phyloP scores from a whole-genome alignment of 2,329 filamentous ascomycete genomes.

The Diaporthe helianthi region DNA sequence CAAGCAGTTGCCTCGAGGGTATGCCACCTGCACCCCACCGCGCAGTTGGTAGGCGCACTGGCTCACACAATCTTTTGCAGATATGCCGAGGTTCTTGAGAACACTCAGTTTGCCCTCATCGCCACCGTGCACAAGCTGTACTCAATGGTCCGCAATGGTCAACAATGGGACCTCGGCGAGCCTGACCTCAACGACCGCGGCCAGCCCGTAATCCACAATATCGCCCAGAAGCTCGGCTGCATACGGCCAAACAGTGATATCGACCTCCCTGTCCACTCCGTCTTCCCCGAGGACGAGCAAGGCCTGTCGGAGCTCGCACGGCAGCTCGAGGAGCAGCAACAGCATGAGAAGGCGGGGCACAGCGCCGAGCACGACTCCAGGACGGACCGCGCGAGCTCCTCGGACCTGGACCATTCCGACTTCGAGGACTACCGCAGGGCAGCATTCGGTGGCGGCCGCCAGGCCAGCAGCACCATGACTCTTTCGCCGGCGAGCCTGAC shows the following conservation, averaged over 20 bases:
- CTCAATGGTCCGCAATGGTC: conserved; percentile 65
- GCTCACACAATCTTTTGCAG: conserved; percentile 44
- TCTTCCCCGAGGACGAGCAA: conserved; percentile 68
- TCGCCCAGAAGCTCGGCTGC: conserved; percentile 68
- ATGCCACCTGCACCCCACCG: conserved; percentile 40
- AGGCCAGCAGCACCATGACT: conserved; percentile 50
- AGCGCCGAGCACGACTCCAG: conserved; percentile 44
- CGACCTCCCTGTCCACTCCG: conserved; percentile 62
- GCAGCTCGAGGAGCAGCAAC: conserved; percentile 59
- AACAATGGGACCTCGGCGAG: conserved; percentile 68
- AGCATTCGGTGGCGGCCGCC: conserved; percentile 50
- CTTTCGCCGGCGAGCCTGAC: conserved; percentile 62
- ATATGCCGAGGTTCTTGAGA: conserved; percentile 70
- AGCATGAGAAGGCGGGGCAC: conserved; percentile 46
- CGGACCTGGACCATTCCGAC: conserved; percentile 63
- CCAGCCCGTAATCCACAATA: conserved; percentile 70
- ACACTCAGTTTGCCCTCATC: conserved; percentile 69
- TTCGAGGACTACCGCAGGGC: conserved; percentile 62
- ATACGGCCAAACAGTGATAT: conserved; percentile 68
- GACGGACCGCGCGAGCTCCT: conserved; percentile 61
- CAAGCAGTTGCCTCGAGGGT: conserved; percentile 70
- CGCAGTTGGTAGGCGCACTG: not conserved
- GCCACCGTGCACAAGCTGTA: conserved; percentile 72
- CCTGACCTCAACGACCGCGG: conserved; percentile 69
- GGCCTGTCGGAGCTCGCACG: conserved; percentile 63